A percentile compares a stretch with the other conserved stretches of the same genome.
phyloP scores from a whole-genome alignment of 73 alveolate species.

The Stentor coeruleus region DNA sequence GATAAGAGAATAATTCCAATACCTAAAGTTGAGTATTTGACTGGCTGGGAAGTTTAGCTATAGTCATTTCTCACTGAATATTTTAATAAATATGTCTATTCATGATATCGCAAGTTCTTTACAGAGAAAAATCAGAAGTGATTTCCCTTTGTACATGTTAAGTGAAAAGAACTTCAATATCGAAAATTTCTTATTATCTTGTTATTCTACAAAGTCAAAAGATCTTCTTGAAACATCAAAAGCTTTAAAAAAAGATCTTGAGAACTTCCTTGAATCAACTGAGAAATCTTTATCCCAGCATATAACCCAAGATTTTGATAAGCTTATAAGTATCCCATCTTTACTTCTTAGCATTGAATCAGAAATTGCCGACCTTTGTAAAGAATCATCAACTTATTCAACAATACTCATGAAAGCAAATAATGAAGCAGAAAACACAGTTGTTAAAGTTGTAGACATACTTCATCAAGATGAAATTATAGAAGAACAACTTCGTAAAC shows the following conservation, averaged over 20 bases:
- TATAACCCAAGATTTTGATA: background rate
- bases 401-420: background rate
- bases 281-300: background rate
- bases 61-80: too few species aligned
- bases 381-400: background rate
- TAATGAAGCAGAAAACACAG: background rate
- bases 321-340: slow-evolving; percentile 1
- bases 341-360: background rate
- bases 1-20: too few species aligned
- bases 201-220: background rate
- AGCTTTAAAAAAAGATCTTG: background rate
- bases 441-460: background rate
- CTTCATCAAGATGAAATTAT: too few species aligned
- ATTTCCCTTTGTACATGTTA: background rate
- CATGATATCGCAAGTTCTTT: background rate
- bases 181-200: background rate
- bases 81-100: slow-evolving; percentile 20
- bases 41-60: too few species aligned
- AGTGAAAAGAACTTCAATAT: background rate
- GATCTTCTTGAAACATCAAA: background rate
- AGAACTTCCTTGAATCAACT: background rate
- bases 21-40: too few species aligned
- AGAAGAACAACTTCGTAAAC: background rate
- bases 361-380: background rate
- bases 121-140: background rate